Evolutionary conservation across 495 filamentous ascomycete species (phyloP), one percentile per base, ranked within the genome.

Genomic region (Penicillium arizonense): DNA sequence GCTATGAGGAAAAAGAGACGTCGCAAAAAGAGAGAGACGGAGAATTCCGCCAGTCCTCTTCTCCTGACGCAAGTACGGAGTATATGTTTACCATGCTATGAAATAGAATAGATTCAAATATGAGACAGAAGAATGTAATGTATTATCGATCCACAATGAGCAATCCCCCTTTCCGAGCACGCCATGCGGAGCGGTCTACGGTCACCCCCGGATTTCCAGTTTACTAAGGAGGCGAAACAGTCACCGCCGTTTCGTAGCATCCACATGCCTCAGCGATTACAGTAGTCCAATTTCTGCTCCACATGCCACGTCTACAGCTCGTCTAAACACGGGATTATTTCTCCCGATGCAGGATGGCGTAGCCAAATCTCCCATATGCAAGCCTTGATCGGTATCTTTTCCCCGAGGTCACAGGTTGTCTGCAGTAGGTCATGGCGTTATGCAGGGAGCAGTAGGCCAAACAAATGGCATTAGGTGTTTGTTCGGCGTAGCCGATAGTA

Each of bases 131-230:
- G 14, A 20, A 26, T 47, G n/a, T 26, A 47, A 50, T 33, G 37
- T 4, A 42, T 44, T 30, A 39, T 47, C 42, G 42, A 33, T 53
- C 50, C 50, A 46, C 47, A 50, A 65, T 62, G 53, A 66, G 63
- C 59, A 64, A 73, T 71, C 51, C 36, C 52, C 42, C 46, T 56
- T 57, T 40, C 47, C 43, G 52, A 73, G 61, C 70, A 70, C 68
- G 68, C 58, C 66, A 71, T 66, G 50, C 33, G 24, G 24, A 21
- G 52, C 40, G 41, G 43, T 50, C 44, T 50, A 40, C 33, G 38
- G 36, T 30, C 52, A 37, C 18, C 51, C 59, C 56, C 60, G 52
- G 50, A 56, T 54, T 47, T 45, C 33, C 34, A 21, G 20, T 37
- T 13, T 40, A 39, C 37, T 14, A 38, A 11, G 36, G 32, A 28